Conservation (phyloP, 2,329 filamentous ascomycete genomes). For the Whalleya microplaca region DNA sequence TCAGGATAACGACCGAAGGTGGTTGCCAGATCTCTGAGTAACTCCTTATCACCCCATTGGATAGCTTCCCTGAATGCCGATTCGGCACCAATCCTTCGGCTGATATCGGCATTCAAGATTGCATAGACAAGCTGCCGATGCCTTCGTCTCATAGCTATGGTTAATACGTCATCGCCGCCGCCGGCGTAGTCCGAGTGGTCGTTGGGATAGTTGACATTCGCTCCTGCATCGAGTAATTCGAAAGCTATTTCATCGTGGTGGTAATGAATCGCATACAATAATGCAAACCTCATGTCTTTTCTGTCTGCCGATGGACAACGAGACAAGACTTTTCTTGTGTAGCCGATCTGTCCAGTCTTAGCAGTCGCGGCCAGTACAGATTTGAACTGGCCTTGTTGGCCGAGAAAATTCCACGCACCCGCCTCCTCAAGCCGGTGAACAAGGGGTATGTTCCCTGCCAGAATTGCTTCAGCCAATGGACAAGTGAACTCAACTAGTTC, state of each 20-base stretch:
- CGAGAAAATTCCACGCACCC: neutral
- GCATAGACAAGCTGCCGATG: neutral
- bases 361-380: neutral
- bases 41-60: neutral
- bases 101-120: neutral
- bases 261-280: neutral
- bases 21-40: neutral
- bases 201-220: neutral
- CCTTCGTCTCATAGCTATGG: neutral
- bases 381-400: neutral
- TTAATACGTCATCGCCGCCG: neutral
- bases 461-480: conserved; percentile 1
- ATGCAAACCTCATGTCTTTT: too few species aligned
- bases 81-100: neutral
- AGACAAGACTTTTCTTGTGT: neutral
- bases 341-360: neutral
- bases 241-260: neutral
- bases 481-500: too few species aligned
- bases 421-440: conserved; percentile 1
- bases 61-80: neutral
- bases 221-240: neutral
- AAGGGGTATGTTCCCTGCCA: neutral
- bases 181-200: too few species aligned
- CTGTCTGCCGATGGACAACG: too few species aligned
- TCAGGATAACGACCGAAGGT: neutral